A percentile compares a stretch with the other conserved stretches of the same genome.
phyloP scores from a whole-genome alignment of 306 rosid species.

The Albizia julibrissin region DNA sequence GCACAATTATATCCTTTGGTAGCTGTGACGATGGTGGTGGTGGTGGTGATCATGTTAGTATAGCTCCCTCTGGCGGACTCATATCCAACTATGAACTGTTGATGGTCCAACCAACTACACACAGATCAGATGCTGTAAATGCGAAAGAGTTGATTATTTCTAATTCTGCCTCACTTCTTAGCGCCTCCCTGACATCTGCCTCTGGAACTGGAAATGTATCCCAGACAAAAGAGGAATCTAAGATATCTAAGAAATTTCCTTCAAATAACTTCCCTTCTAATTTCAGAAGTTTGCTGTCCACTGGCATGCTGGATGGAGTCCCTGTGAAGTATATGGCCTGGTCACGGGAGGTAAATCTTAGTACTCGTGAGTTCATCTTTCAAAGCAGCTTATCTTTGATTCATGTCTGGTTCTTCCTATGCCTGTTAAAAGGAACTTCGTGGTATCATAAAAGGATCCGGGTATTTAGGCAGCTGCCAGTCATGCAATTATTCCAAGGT shows the following conservation, averaged over 20 bases:
- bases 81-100: conserved; percentile 50
- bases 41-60: conserved; percentile 15
- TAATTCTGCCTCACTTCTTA: conserved; percentile 31
- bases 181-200: conserved; percentile 19
- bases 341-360: conserved; percentile 60
- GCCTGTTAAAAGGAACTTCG: conserved; percentile 59
- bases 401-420: conserved; percentile 32
- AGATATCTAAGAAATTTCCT: conserved; percentile 45
- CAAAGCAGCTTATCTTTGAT: conserved; percentile 29
- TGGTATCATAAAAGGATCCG: conserved; percentile 56
- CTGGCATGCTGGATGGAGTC: conserved; percentile 72
- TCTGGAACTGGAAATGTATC: conserved; percentile 35
- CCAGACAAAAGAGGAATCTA: conserved; percentile 48
- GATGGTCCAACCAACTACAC: conserved; percentile 42
- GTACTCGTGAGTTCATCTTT: conserved; percentile 31
- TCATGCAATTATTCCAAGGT: conserved; percentile 56
- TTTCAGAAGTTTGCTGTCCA: conserved; percentile 64
- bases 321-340: conserved; percentile 64
- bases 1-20: conserved; percentile 66
- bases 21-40: conserved; percentile 31
- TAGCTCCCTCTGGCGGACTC: conserved; percentile 34
- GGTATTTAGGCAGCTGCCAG: conserved; percentile 60
- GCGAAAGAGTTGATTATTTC: conserved; percentile 36
- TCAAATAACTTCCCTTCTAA: conserved; percentile 64
- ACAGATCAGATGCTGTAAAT: conserved; percentile 34